Conservation (phyloP, 192 early-diverging fungal species). For the Coemansia sp. region DNA sequence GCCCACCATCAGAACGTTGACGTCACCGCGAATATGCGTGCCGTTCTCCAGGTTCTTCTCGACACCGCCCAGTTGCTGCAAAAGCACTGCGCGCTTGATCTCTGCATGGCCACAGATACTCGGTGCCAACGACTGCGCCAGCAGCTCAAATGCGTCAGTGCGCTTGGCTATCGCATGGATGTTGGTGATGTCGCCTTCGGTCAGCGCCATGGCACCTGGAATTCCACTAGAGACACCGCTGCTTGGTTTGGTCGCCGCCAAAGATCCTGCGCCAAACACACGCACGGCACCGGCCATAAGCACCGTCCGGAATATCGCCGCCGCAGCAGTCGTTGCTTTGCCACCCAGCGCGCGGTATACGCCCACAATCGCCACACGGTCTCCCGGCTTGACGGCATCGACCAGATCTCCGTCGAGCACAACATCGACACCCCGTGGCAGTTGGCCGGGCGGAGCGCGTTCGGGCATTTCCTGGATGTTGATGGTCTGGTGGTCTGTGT, state of each 20-base stretch:
- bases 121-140: conserved; percentile 86
- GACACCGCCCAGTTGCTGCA: conserved; percentile 87
- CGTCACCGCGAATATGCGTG: conserved; percentile 94
- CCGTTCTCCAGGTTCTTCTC: conserved; percentile 94
- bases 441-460: conserved; percentile 87
- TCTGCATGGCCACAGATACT: conserved; percentile 87
- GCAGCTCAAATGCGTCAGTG: conserved; percentile 71
- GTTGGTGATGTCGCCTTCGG: conserved; percentile 81
- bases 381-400: conserved; percentile 93
- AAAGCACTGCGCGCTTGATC: conserved; percentile 90
- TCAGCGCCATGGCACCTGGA: conserved; percentile 63
- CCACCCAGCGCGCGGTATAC: conserved; percentile 87
- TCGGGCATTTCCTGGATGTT: conserved; percentile 99
- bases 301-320: conserved; percentile 88
- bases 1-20: conserved; percentile 97
- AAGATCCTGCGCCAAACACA: conserved; percentile 65
- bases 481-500: conserved; percentile 89
- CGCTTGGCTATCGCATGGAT: conserved; percentile 75
- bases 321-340: conserved; percentile 65
- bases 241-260: conserved; percentile 53
- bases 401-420: conserved; percentile 96
- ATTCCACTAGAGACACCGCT: conserved; percentile 26
- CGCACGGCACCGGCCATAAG: conserved; percentile 85
- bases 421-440: conserved; percentile 91
- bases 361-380: conserved; percentile 91